Base-by-base conservation (phyloP, 495 filamentous ascomycete genomes). In the Aspergillus coremiiformis region DNA sequence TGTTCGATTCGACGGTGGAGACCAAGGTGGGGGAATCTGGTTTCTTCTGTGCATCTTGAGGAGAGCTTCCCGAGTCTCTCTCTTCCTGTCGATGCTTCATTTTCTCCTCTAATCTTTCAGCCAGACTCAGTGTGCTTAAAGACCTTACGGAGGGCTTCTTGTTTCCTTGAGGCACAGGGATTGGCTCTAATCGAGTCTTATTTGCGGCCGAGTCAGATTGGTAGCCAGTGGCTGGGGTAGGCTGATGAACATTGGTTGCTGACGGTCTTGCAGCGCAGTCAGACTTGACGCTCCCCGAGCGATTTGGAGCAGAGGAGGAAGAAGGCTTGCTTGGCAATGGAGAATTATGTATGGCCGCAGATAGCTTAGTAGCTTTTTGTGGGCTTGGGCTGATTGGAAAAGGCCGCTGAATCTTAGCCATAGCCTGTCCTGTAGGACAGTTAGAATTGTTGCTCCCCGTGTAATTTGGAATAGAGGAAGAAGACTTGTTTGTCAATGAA, bases 61-160 rank as follows among this genome's bases (percentile, higher is more conserved):
- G 55, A 12, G 44, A 8, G 8, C 45, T 41, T n/a, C 39, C 56
- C 8, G 53, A 45, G 6, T 64, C 65, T 32, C 62, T 63, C 24
- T 48, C 57, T 32, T 65, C 62, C 21, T 64, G 62, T 47, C 63
- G 63, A 21, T 55, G 54, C 26, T 58, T 56, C 10, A 71, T 55
- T 44, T 71, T 71, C 47, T 74, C 69, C 24, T 51, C 49, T 19
- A 44, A 19, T 10, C 39, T 44, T 32, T 42, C 49, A 4, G 49
- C 49, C 26, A 51, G 19, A 21, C 24, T 46, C 3, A 11, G 17
- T 41, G 37, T 20, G 8, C 7, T 41, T 21, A 17, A 12, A 26
- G 29, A 41, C 15, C 19, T 20, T 4, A 9, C 32, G 8, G 42
- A 27, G 27, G 29, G 10, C 21, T 45, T 52, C 9, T 26, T 19